phyloP scores from a whole-genome alignment of 2,329 filamentous ascomycete genomes.

The Teratosphaeria nubilosa region DNA sequence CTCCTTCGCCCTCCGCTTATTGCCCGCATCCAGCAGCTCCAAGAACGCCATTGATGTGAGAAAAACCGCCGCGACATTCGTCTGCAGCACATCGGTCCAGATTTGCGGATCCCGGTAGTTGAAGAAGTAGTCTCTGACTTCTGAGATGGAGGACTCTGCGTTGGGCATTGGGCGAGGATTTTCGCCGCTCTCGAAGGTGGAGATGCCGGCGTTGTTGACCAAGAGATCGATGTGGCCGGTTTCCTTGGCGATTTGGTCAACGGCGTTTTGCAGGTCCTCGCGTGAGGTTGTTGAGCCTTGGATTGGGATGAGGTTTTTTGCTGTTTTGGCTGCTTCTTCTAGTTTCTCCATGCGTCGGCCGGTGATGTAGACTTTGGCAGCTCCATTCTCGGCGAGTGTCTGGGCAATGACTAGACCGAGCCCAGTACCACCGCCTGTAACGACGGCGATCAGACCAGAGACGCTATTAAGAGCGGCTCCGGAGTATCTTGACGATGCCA shows the following conservation, averaged over 20 bases:
- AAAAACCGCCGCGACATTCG: constrained; percentile 37
- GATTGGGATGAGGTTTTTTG: constrained; percentile 31
- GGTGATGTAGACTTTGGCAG: constrained; percentile 35
- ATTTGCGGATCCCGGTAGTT: constrained; percentile 36
- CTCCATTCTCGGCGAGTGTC: constrained; percentile 31
- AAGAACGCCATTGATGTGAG: constrained; percentile 36
- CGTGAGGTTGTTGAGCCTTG: constrained; percentile 35
- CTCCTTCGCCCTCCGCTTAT: constrained; percentile 29
- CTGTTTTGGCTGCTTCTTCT: constrained; percentile 28
- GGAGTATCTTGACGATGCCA: constrained; percentile 11
- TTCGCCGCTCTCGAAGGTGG: constrained; percentile 19
- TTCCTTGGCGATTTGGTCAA: constrained; percentile 32
- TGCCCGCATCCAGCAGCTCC: constrained; percentile 35
- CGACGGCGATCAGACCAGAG: constrained; percentile 21
- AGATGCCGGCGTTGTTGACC: constrained; percentile 40
- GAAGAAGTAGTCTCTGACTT: constrained; percentile 28
- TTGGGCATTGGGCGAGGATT: constrained; percentile 33
- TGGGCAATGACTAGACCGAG: constrained; percentile 28
- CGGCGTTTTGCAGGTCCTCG: constrained; percentile 31
- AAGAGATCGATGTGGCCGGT: constrained; percentile 42
- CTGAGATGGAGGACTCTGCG: constrained; percentile 14
- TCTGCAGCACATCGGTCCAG: constrained; percentile 31
- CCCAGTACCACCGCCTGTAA: constrained; percentile 18
- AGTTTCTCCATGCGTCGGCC: constrained; percentile 34
- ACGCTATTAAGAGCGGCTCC: constrained; percentile 16